Percentiles rank a stretch among this genome's conserved stretches.
These are phyloP conservation scores for Naganishia friedmannii DNA, from an alignment of 768 basidiomycete species.

Conservation along the genomic window DNA sequence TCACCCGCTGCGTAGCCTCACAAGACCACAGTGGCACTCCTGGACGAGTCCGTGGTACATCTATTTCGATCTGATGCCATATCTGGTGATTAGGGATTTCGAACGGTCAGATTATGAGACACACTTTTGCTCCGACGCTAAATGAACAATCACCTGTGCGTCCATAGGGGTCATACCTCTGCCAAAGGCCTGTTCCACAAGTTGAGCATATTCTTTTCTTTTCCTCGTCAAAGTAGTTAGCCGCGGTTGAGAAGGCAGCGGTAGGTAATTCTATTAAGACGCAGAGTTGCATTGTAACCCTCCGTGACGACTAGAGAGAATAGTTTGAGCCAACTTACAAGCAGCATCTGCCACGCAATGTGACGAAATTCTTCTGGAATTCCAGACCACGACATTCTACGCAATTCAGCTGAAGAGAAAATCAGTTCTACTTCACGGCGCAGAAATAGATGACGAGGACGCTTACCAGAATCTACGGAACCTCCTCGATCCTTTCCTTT, in stretches of 20 bases:
- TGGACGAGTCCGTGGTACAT: conserved; percentile 91
- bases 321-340: conserved; percentile 60
- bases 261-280: conserved; percentile 80
- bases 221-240: conserved; percentile 76
- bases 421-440: conserved; percentile 13
- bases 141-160: conserved; percentile 57
- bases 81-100: conserved; percentile 57
- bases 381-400: conserved; percentile 92
- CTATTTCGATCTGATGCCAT: conserved; percentile 99
- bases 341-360: conserved; percentile 87
- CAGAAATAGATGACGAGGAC: conserved; percentile 41
- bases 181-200: conserved; percentile 85
- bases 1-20: conserved; percentile 78
- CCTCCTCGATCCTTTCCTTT: conserved; percentile 53
- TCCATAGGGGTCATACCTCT: conserved; percentile 81
- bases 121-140: neutral
- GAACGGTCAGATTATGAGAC: neutral
- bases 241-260: conserved; percentile 73
- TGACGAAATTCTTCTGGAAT: conserved; percentile 83
- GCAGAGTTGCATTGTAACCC: conserved; percentile 9
- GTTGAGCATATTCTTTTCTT: conserved; percentile 82
- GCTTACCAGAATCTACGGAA: conserved; percentile 64
- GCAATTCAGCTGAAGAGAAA: conserved; percentile 59
- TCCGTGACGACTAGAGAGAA: neutral
- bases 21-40: conserved; percentile 90